These are phyloP conservation scores for Dactylella cylindrospora DNA, from an alignment of 2,329 filamentous ascomycete species.

Conservation along the genomic window DNA sequence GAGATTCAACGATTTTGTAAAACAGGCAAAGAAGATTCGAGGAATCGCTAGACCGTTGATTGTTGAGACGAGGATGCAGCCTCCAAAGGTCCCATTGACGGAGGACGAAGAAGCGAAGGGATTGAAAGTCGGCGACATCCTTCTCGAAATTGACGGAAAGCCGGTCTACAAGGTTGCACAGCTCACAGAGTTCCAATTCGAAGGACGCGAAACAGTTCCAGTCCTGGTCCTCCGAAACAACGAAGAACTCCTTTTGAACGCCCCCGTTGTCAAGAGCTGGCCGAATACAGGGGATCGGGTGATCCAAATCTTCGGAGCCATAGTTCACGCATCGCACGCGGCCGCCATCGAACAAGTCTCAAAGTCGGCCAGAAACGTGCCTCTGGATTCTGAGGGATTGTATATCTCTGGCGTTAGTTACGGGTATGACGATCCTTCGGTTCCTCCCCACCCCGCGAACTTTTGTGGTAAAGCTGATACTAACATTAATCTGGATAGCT, in stretches of 20 bases:
- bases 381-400: constrained; percentile 46
- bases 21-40: constrained; percentile 48
- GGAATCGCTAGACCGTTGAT: constrained; percentile 48
- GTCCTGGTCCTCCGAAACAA: constrained; percentile 48
- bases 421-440: constrained; percentile 22
- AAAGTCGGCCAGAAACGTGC: constrained; percentile 46
- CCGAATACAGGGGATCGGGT: constrained; percentile 47
- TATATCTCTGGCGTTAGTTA: constrained; percentile 45
- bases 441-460: background rate
- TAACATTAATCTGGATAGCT: constrained; percentile 13
- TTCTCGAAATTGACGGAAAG: constrained; percentile 48
- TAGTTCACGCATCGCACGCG: constrained; percentile 48
- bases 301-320: constrained; percentile 49
- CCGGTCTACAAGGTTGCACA: constrained; percentile 48
- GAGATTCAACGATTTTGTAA: constrained; percentile 48
- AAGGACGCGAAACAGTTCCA: constrained; percentile 46
- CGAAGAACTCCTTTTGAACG: constrained; percentile 47
- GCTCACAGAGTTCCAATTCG: constrained; percentile 47
- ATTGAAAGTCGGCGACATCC: constrained; percentile 48
- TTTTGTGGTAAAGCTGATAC: background rate
- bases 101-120: constrained; percentile 46
- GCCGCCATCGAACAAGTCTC: constrained; percentile 49
- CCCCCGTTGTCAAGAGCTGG: constrained; percentile 46
- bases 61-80: constrained; percentile 48
- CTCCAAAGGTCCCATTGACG: constrained; percentile 28